These are phyloP conservation scores for Sherardia arvensis DNA, from an alignment of 257 asterid genomes.

Conservation along the genomic window DNA sequence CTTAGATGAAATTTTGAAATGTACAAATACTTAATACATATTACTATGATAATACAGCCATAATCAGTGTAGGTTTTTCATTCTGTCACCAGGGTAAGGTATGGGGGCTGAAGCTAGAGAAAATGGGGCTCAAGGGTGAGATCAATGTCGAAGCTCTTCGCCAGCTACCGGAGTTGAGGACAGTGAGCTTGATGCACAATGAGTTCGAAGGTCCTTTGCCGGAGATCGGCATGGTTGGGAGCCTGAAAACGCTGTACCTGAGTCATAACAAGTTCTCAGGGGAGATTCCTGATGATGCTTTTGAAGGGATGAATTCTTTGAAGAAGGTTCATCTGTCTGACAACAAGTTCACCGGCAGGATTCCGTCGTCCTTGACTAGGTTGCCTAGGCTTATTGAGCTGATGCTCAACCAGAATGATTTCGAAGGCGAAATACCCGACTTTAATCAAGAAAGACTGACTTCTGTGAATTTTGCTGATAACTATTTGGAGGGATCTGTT, in stretches of 20 bases:
- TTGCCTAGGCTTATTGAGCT: slow-evolving; percentile 52
- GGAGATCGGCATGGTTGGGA: slow-evolving; percentile 22
- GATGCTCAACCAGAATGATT: slow-evolving; percentile 44
- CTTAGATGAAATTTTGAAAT: too few relatives aligned
- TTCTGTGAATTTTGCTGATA: slow-evolving; percentile 38
- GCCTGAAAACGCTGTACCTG: slow-evolving; percentile 36
- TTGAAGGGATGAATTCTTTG: slow-evolving; percentile 47
- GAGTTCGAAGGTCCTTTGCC: slow-evolving; percentile 56
- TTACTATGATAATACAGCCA: too few relatives aligned
- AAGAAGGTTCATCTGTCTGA: slow-evolving; percentile 55
- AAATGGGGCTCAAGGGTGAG: slow-evolving; percentile 50
- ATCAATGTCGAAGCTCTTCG: slow-evolving; percentile 50
- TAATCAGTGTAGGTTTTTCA: too few relatives aligned
- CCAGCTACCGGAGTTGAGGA: slow-evolving; percentile 29
- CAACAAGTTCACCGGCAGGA: slow-evolving; percentile 44
- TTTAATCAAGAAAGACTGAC: slow-evolving; percentile 28
- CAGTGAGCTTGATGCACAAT: slow-evolving; percentile 55
- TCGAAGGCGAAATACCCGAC: slow-evolving; percentile 46
- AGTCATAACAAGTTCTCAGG: slow-evolving; percentile 54
- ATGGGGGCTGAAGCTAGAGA: slow-evolving; percentile 56
- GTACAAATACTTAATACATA: too few relatives aligned
- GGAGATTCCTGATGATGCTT: slow-evolving; percentile 28
- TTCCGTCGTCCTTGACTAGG: slow-evolving; percentile 38
- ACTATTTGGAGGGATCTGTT: slow-evolving; percentile 47
- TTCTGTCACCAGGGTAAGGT: slow-evolving; percentile 24